Evolutionary conservation across 2,329 filamentous ascomycete species (phyloP).

Genomic region (Nemania sp.): DNA sequence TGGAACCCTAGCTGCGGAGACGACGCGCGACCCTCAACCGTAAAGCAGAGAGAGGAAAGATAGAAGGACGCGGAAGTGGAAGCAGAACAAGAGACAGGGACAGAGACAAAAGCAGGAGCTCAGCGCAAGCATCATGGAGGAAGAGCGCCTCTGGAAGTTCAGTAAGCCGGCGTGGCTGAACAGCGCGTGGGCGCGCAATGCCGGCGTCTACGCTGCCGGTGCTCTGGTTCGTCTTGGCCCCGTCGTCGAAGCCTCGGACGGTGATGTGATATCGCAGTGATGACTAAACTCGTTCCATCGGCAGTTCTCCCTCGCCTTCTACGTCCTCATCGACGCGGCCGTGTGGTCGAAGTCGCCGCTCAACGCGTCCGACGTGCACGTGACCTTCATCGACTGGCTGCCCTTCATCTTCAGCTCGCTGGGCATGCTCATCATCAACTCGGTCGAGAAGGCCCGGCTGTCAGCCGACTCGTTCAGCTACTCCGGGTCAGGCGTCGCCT

Average conservation of each 20-base stretch:
- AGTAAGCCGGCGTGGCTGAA: slow-evolving; percentile 68
- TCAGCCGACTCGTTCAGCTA: slow-evolving; percentile 66
- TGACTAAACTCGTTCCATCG: not conserved
- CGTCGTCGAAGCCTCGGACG: too few relatives aligned
- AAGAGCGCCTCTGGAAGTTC: slow-evolving; percentile 70
- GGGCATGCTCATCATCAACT: slow-evolving; percentile 73
- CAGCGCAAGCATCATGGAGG: slow-evolving; percentile 53
- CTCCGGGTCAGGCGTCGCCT: slow-evolving; percentile 64
- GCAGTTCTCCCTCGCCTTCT: slow-evolving; percentile 71
- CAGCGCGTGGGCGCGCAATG: slow-evolving; percentile 64
- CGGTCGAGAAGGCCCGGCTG: slow-evolving; percentile 67
- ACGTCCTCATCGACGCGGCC: slow-evolving; percentile 68
- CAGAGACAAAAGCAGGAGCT: too few relatives aligned
- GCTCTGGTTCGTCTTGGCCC: slow-evolving; percentile 56
- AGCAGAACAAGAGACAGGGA: too few relatives aligned
- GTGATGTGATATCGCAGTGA: too few relatives aligned
- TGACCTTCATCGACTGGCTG: slow-evolving; percentile 71
- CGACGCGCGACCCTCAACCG: too few relatives aligned
- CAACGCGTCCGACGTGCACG: slow-evolving; percentile 64
- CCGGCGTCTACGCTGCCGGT: slow-evolving; percentile 65
- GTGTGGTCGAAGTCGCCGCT: slow-evolving; percentile 65
- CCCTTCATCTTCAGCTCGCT: slow-evolving; percentile 68
- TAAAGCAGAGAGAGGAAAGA: too few relatives aligned
- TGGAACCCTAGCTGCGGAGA: too few relatives aligned
- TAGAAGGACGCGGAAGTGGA: too few relatives aligned